Evolutionary conservation across 164 flowering plant species (phyloP).

Genomic region (Kingdonia uniflora): DNA sequence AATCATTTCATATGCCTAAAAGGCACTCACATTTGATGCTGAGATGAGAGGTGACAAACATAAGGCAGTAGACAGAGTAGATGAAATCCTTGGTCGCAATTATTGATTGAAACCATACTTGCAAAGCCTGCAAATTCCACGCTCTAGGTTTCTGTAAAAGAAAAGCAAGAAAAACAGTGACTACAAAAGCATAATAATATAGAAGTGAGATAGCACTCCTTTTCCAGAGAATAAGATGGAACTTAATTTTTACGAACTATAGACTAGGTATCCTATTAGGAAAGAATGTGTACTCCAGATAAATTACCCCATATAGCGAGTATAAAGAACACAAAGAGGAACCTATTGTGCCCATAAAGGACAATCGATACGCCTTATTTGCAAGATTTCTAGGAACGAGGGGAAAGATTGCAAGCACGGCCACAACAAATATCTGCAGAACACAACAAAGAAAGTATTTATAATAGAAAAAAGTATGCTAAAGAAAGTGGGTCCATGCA

Average conservation of each 20-base stretch:
- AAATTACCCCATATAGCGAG: slow-evolving; percentile 78
- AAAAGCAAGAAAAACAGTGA: neutral
- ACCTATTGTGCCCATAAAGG: slow-evolving; percentile 82
- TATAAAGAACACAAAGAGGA: slow-evolving; percentile 75
- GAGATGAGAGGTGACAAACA: slow-evolving; percentile 67
- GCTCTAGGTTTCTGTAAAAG: slow-evolving; percentile 79
- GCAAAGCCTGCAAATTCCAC: slow-evolving; percentile 84
- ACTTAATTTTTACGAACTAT: no score
- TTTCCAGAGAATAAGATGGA: slow-evolving; percentile 2
- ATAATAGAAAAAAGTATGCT: neutral
- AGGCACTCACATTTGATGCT: slow-evolving; percentile 61
- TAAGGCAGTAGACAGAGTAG: slow-evolving; percentile 77
- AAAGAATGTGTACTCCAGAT: no score
- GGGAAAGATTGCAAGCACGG: slow-evolving; percentile 80
- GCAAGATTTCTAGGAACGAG: slow-evolving; percentile 64
- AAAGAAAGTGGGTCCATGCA: no score
- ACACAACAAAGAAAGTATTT: slow-evolving; percentile 1
- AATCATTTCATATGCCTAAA: slow-evolving; percentile 1
- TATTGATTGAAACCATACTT: slow-evolving; percentile 83
- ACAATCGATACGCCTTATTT: slow-evolving; percentile 70
- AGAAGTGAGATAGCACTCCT: neutral
- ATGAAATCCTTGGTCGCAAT: slow-evolving; percentile 90
- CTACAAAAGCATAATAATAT: neutral
- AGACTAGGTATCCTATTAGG: no score
- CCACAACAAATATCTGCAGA: slow-evolving; percentile 76